Base-by-base conservation (phyloP, 148 eudicot genomes). In the Spergularia bocconei region DNA sequence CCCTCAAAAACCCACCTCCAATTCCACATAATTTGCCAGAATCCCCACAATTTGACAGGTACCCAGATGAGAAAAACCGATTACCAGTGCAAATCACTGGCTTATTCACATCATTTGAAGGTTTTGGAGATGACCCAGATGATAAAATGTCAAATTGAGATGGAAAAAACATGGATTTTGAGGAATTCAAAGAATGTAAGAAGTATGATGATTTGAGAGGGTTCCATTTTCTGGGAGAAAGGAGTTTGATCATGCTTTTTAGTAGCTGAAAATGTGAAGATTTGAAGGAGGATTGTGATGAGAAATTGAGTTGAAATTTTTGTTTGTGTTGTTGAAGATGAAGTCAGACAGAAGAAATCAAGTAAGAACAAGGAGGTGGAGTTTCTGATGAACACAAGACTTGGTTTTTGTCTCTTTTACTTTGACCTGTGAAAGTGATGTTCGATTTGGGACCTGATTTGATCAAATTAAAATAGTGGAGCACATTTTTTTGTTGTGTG, bases 51-150 rank as follows among this genome's bases (percentile, higher is more conserved):
- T 67, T 84, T 71, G 76, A 53, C 1, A 41, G 36, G 63, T 53
- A 77, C 73, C 88, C 81, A 77, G 83, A 87, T 79, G 86, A 79
- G 67, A 74, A 77, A 77, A 71, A 53, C 7, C 76, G 66, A 73
- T 41, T 1, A 59, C 17, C 3, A 14, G 41, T 16, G 36, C 2
- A 59, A 48, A 14, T 58, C 29, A 33, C 6, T 50, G 25, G 20
- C 7, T 54, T 60, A 10, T 15, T 23, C 5, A 23, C 44, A 33
- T 5, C 63, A 73, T 58, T 23, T 10, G 66, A 21, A 21, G 67
- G 66, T 69, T 69, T 75, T 44, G 69, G 63, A 39, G 82, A 63
- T 52, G 13, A 62, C 77, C 79, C 85, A 76, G 83, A 76, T 71
- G 77, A 58, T 71, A 70, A 65, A 50, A 51, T 64, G 53, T 64